phyloP scores from a whole-genome alignment of 2,329 filamentous ascomycete species.

The Exophiala mesophila region DNA sequence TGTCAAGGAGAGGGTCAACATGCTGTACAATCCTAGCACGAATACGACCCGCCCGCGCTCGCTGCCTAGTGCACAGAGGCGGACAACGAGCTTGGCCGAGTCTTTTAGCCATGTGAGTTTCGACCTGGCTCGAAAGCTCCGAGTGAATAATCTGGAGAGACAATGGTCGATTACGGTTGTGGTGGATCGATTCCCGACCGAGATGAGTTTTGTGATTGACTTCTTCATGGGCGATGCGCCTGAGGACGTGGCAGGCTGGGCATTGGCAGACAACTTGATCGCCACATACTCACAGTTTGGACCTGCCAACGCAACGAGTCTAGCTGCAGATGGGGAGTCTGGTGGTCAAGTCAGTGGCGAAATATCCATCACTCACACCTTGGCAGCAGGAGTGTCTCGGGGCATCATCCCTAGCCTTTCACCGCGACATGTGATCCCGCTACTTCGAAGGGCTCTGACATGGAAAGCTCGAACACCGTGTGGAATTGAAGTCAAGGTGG shows the following conservation, averaged over 20 bases:
- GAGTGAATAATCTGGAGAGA: conserved; percentile 30
- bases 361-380: conserved; percentile 23
- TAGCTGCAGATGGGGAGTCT: conserved; percentile 16
- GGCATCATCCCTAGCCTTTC: conserved; percentile 20
- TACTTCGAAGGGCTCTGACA: conserved; percentile 18
- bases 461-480: conserved; percentile 17
- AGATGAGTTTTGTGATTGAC: conserved; percentile 60
- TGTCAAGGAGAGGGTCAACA: conserved; percentile 54
- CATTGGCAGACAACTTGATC: conserved; percentile 50
- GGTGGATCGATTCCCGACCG: conserved; percentile 49
- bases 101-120: conserved; percentile 30
- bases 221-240: conserved; percentile 61
- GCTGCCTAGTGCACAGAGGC: conserved; percentile 28
- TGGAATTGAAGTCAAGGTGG: conserved; percentile 17
- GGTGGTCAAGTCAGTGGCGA: conserved; percentile 18
- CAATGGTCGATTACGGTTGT: conserved; percentile 66
- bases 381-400: conserved; percentile 20
- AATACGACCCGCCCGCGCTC: conserved; percentile 8
- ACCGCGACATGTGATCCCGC: conserved; percentile 19
- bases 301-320: conserved; percentile 15
- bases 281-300: conserved; percentile 57
- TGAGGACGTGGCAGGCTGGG: conserved; percentile 47
- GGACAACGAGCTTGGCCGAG: conserved; percentile 29
- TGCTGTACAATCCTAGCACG: conserved; percentile 50
- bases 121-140: conserved; percentile 14